Conservation (phyloP, 1,284 basidiomycete genomes). For the Sphagnurus paluster region DNA sequence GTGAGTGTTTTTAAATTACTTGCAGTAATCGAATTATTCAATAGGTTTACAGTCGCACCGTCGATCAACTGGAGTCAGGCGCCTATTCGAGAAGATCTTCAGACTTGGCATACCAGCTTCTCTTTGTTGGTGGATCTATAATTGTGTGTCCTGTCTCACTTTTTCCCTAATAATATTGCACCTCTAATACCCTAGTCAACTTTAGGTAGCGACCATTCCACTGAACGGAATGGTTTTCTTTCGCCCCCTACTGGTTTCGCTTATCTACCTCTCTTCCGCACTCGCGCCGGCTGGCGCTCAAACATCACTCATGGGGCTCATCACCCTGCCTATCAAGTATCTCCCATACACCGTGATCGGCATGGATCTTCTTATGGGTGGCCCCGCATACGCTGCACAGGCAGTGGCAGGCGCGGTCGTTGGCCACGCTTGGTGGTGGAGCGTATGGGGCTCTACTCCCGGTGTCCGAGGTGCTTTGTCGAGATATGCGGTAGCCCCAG, state of each 20-base stretch:
- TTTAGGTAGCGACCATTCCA: slow-evolving; percentile 67
- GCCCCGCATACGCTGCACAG: slow-evolving; percentile 55
- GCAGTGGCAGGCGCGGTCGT: slow-evolving; percentile 70
- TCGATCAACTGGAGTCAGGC: slow-evolving; percentile 63
- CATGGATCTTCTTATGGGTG: slow-evolving; percentile 70
- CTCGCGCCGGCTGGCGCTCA: slow-evolving; percentile 66
- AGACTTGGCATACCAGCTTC: slow-evolving; percentile 76
- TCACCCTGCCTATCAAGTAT: slow-evolving; percentile 70
- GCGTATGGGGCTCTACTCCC: slow-evolving; percentile 46
- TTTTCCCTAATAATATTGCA: neutral
- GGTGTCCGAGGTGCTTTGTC: slow-evolving; percentile 35
- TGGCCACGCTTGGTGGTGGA: slow-evolving; percentile 82
- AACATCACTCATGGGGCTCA: slow-evolving; percentile 73
- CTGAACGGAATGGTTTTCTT: slow-evolving; percentile 59
- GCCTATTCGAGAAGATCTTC: slow-evolving; percentile 61
- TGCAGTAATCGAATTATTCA: neutral
- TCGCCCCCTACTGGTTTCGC: slow-evolving; percentile 65
- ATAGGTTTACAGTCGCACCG: slow-evolving; percentile 51
- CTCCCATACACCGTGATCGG: slow-evolving; percentile 76
- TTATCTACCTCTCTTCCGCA: slow-evolving; percentile 68
- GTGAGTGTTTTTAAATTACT: slow-evolving; percentile 38
- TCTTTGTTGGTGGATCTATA: slow-evolving; percentile 55
- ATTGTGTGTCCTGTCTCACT: slow-evolving; percentile 46
- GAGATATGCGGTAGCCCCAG: slow-evolving; percentile 33
- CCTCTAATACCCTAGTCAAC: neutral